Evolutionary conservation across 208 protist species (phyloP), one percentile per base, ranked within the genome.

Genomic region (Trypanosoma platydactyli): DNA sequence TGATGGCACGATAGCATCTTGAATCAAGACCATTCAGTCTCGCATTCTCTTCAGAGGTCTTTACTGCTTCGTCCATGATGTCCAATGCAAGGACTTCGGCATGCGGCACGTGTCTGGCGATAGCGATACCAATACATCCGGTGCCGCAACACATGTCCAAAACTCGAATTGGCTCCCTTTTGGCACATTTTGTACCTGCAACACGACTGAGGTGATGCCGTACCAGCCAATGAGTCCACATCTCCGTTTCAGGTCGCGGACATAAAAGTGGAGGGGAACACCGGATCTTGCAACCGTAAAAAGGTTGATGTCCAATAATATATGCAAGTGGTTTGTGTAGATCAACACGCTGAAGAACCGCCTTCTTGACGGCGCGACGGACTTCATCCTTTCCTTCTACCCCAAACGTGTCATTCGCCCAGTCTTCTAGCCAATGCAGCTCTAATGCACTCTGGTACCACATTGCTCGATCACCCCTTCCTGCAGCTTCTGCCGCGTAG

Each of bases 81-180:
- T 96, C 91, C 0, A 94, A 68, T 3, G 80, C 86, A 12, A 80
- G 70, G 15, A 96, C 79, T 18, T 73, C 50, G 29, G 76, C 76
- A 18, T 50, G 46, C 0, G 84, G 78, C 7, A 88, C 56, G 64
- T 92, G 75, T 63, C 84, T 89, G 1, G 91, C 91, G 24, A 96
- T 73, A 1, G 91, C 80, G 29, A 96, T 83, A 30, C 91, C 91
- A 44, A 96, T 84, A 71, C 91, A 96, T 27, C 91, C 91, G 9
- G 88, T 94, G 58, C 91, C 91, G 58, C 81, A 86, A 67, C 91
- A 94, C 70, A 96, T 79, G 64, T 96, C 91, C 11, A 96, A 77
- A 30, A 96, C 78, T 0, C 58, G 58, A 12, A 93, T 16, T n/a
- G 64, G 54, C 33, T 46, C 4, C 49, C 40, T 46, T 3, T 46